Base-by-base conservation (phyloP, 305 asterid genomes). In the Fraxinus sp. region DNA sequence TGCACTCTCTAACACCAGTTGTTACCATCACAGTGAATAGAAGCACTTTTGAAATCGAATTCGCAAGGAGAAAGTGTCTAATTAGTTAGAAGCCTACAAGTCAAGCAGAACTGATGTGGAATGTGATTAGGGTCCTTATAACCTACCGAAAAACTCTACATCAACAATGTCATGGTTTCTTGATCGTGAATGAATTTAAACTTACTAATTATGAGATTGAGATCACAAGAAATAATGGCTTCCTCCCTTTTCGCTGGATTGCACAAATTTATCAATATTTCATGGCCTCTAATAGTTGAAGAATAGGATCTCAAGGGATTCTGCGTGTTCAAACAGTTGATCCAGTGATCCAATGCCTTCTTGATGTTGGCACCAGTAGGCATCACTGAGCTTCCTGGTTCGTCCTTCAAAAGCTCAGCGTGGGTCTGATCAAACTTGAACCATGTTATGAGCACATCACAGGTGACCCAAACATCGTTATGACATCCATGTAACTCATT, bases 271-370 rank as follows among this genome's bases (percentile, higher is more conserved):
- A 85, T 83, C 84, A 88, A 59, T 74, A 96, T 90, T 16, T 95
- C 98, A 66, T 93, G 98, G 44, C 98, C 98, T 52, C 10, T 93
- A 93, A 85, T 89, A 93, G 86, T 93, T 98, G 79, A 92, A 91
- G 88, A 90, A 89, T 82, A 95, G 83, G 55, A 88, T 85, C 72
- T 93, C 98, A 0, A 91, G 94, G 52, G 85, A 83, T 41, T 88
- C 82, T 74, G 95, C 97, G 79, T 18, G 86, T 80, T 88, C 92
- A 49, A 91, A 88, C 97, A 92, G 91, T 28, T 32, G 57, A 8
- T 78, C 59, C 5, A 93, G 1, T 35, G 39, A 35, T 35, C 39
- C 39, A 33, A 88, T 66, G 94, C 93, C 46, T 78, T 85, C 91
- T 87, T 93, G 84, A 95, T 89, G 84, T 91, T 95, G 84, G 89